Conservation (phyloP, 179 eudicot genomes). For the Patellifolia procumbens region DNA sequence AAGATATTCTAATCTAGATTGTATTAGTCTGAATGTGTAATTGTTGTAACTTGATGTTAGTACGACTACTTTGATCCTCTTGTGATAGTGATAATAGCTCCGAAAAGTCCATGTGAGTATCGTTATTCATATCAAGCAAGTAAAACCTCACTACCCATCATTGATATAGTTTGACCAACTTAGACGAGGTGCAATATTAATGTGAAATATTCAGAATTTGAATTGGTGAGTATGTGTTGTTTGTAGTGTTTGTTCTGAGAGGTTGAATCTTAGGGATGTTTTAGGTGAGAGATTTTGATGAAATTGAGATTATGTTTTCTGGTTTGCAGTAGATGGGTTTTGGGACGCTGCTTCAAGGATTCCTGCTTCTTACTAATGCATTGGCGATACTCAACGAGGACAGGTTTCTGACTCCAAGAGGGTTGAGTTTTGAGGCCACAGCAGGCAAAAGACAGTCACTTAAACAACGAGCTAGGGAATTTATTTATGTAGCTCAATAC, state of each 20-base stretch:
- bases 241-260: not conserved
- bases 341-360: constrained; percentile 77
- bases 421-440: constrained; percentile 76
- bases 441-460: constrained; percentile 58
- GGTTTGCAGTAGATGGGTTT: constrained; percentile 64
- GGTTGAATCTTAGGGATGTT: not conserved
- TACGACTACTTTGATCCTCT: not conserved
- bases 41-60: not conserved
- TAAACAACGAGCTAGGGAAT: constrained; percentile 74
- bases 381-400: constrained; percentile 88
- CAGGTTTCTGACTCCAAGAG: constrained; percentile 78
- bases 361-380: constrained; percentile 82
- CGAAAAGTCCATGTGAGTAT: not conserved
- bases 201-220: not conserved
- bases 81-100: not conserved
- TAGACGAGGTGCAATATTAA: not conserved
- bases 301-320: not conserved
- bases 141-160: not conserved
- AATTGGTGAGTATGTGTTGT: not conserved
- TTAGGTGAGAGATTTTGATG: not conserved
- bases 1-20: not conserved
- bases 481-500: constrained; percentile 79
- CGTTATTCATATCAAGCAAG: not conserved
- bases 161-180: not conserved
- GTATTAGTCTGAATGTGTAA: not conserved